Evolutionary conservation across 1,284 basidiomycete species (phyloP).

Genomic region (Omphalotus olearius): DNA sequence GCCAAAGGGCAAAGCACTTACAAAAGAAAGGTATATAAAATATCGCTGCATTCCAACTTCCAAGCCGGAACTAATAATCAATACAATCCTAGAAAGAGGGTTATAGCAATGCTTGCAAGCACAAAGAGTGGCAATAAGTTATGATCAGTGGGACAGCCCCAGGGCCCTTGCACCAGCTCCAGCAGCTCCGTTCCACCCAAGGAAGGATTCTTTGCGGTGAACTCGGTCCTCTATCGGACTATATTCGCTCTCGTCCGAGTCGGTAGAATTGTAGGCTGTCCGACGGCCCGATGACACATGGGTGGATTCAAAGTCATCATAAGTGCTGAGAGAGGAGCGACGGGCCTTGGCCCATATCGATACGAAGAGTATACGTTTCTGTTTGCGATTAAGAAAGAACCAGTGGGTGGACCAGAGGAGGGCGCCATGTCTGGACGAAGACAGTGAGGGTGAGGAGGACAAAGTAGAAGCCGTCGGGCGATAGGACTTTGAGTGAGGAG

Average conservation of each 20-base stretch:
- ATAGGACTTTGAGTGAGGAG: constrained; percentile 3
- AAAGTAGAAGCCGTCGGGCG: constrained; percentile 18
- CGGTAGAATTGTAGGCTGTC: constrained; percentile 21
- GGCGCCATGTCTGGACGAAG: constrained; percentile 52
- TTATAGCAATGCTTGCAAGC: no score
- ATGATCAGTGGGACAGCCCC: constrained; percentile 35
- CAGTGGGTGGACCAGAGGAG: constrained; percentile 96
- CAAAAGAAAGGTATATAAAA: no score
- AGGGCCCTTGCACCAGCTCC: constrained; percentile 76
- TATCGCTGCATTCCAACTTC: no score
- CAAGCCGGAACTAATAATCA: no score
- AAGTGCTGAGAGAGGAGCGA: not conserved
- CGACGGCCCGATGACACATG: not conserved
- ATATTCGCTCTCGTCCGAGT: constrained; percentile 25
- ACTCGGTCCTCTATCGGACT: not conserved
- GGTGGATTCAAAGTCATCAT: not conserved
- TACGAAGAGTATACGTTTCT: constrained; percentile 91
- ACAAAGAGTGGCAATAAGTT: no score
- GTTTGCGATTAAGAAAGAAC: constrained; percentile 94
- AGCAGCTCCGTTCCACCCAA: constrained; percentile 69
- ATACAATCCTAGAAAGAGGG: no score
- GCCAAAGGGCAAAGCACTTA: no score
- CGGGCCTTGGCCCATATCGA: constrained; percentile 82
- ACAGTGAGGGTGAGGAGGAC: constrained; percentile 24
- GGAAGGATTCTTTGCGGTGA: constrained; percentile 32